phyloP scores from a whole-genome alignment of 768 basidiomycete genomes.

The Phlebiopsis flavidoalba region DNA sequence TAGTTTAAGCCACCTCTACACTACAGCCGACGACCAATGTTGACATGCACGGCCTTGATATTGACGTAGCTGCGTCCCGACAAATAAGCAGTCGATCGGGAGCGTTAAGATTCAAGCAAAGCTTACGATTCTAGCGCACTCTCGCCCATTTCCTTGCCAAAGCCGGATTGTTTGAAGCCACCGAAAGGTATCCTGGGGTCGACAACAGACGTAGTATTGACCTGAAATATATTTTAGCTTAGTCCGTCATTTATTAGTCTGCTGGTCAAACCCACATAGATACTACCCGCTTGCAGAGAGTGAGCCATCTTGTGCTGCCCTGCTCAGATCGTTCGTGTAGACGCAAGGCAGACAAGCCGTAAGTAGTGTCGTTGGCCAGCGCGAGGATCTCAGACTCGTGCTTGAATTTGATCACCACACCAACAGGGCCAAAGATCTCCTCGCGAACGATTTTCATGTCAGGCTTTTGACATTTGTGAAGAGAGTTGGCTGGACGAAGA shows the following conservation, averaged over 20 bases:
- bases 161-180: slow-evolving; percentile 80
- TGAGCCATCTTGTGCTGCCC: slow-evolving; percentile 35
- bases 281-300: slow-evolving; percentile 38
- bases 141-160: slow-evolving; percentile 77
- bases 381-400: slow-evolving; percentile 32
- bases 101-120: neutral
- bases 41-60: slow-evolving; percentile 68
- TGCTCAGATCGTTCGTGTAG: slow-evolving; percentile 39
- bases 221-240: neutral
- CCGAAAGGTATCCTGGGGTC: slow-evolving; percentile 58
- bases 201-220: neutral
- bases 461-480: slow-evolving; percentile 58
- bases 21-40: slow-evolving; percentile 20
- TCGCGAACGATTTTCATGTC: slow-evolving; percentile 73
- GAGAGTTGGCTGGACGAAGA: slow-evolving; percentile 71
- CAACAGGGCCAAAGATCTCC: slow-evolving; percentile 81
- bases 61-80: slow-evolving; percentile 46
- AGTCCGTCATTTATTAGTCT: neutral
- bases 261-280: slow-evolving; percentile 19
- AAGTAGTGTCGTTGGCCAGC: slow-evolving; percentile 41
- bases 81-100: neutral
- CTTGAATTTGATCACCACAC: slow-evolving; percentile 72
- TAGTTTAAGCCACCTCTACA: neutral
- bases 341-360: slow-evolving; percentile 47
- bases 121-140: slow-evolving; percentile 64